Conservation (phyloP, 371 early-diverging fungal genomes). For the Synchytrium microbalum region DNA sequence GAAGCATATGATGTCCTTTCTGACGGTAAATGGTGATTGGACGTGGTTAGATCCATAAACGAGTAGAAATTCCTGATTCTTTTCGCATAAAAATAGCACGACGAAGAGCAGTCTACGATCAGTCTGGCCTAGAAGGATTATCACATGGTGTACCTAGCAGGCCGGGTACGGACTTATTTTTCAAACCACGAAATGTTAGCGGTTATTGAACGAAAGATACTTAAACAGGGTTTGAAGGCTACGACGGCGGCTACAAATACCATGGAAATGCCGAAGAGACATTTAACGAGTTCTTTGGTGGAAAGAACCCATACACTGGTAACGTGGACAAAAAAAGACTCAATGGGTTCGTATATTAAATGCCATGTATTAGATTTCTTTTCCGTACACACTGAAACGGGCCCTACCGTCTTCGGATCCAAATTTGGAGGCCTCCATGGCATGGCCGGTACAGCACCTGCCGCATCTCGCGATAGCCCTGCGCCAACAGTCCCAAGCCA, state of each 20-base stretch:
- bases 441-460: constrained; percentile 24
- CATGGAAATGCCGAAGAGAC: constrained; percentile 38
- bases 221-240: constrained; percentile 27
- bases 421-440: constrained; percentile 46
- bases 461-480: background rate
- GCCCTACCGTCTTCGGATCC: constrained; percentile 28
- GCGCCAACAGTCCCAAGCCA: constrained; percentile 5
- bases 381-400: constrained; percentile 24
- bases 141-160: constrained; percentile 38
- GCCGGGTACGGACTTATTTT: constrained; percentile 18
- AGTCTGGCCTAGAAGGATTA: constrained; percentile 41
- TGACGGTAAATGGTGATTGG: constrained; percentile 23
- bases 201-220: background rate
- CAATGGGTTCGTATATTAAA: no score
- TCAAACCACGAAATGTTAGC: background rate
- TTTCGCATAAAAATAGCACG: constrained; percentile 22
- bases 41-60: background rate
- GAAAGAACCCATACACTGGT: constrained; percentile 44
- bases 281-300: constrained; percentile 43
- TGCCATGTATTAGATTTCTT: constrained; percentile 37
- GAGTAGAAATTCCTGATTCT: background rate
- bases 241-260: constrained; percentile 39
- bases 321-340: background rate
- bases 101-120: constrained; percentile 48
- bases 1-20: constrained; percentile 54